Conservation (phyloP, 768 basidiomycete genomes). For the Pleurotus citrinopileatus region DNA sequence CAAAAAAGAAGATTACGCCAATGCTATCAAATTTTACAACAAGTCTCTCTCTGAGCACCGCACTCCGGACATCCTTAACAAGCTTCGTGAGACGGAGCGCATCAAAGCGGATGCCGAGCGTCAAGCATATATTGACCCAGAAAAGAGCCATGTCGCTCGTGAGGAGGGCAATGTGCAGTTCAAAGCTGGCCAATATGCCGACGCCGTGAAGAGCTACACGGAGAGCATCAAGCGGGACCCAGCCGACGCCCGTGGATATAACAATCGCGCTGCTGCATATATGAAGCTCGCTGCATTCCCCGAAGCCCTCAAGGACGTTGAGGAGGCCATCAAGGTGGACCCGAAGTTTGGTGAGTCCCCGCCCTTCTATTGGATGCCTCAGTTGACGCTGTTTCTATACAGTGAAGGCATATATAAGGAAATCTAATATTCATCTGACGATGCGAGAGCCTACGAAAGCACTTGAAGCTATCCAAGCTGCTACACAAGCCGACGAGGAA, state of each 20-base stretch:
- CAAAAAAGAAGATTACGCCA: conserved; percentile 70
- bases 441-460: conserved; percentile 94
- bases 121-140: conserved; percentile 84
- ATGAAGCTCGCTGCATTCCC: conserved; percentile 91
- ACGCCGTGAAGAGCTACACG: conserved; percentile 87
- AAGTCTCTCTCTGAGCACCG: conserved; percentile 97
- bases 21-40: conserved; percentile 88
- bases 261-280: conserved; percentile 97
- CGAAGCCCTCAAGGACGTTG: conserved; percentile 94
- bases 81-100: conserved; percentile 83
- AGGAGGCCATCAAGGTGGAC: conserved; percentile 91
- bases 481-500: conserved; percentile 75
- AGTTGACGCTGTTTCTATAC: neutral
- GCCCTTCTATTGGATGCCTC: neutral
- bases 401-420: conserved; percentile 97
- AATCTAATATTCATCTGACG: conserved; percentile 75
- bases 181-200: conserved; percentile 90
- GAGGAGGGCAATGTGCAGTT: conserved; percentile 93
- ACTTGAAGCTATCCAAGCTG: conserved; percentile 77
- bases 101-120: conserved; percentile 74
- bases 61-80: conserved; percentile 87
- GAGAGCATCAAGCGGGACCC: conserved; percentile 98
- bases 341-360: conserved; percentile 66
- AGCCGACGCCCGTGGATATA: conserved; percentile 87
- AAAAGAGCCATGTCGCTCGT: conserved; percentile 74